A percentile compares a stretch with the other conserved stretches of the same genome.
Conservation (phyloP, 768 basidiomycete species). For the Ephemerocybe angulata region DNA sequence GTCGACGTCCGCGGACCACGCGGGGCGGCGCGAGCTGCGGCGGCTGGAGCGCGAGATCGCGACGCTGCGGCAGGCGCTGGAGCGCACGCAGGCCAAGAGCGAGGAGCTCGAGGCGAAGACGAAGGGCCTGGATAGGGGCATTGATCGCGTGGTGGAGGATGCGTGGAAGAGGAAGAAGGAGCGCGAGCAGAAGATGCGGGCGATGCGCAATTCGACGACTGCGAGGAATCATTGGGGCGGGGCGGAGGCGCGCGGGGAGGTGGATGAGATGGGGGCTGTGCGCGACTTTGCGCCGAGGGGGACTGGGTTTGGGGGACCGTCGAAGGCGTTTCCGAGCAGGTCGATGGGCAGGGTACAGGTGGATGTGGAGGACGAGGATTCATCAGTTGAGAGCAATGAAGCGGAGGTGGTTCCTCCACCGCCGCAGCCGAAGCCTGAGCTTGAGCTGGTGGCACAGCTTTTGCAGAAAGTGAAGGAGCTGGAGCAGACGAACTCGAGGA, state of each 20-base stretch:
- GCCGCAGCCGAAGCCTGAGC: conserved; percentile 40
- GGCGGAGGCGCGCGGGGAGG: neutral
- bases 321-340: neutral
- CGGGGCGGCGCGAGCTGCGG: conserved; percentile 65
- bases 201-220: conserved; percentile 41
- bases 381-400: neutral
- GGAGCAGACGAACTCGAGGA: conserved; percentile 66
- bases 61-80: conserved; percentile 68
- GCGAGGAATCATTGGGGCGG: neutral
- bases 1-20: conserved; percentile 58
- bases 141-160: conserved; percentile 39
- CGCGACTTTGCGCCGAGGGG: conserved; percentile 64
- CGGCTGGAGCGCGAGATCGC: conserved; percentile 80
- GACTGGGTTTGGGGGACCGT: conserved; percentile 29
- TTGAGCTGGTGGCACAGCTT: conserved; percentile 64
- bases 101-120: conserved; percentile 70
- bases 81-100: conserved; percentile 67
- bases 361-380: conserved; percentile 15
- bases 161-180: conserved; percentile 45
- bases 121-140: conserved; percentile 40
- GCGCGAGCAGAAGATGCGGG: conserved; percentile 52
- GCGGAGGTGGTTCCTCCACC: neutral
- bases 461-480: conserved; percentile 73
- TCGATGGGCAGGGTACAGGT: conserved; percentile 4
- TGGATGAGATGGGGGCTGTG: conserved; percentile 28